A percentile compares a stretch with the other conserved stretches of the same genome.
phyloP scores from a whole-genome alignment of 2,329 filamentous ascomycete species.

The Fusarium penzigii region DNA sequence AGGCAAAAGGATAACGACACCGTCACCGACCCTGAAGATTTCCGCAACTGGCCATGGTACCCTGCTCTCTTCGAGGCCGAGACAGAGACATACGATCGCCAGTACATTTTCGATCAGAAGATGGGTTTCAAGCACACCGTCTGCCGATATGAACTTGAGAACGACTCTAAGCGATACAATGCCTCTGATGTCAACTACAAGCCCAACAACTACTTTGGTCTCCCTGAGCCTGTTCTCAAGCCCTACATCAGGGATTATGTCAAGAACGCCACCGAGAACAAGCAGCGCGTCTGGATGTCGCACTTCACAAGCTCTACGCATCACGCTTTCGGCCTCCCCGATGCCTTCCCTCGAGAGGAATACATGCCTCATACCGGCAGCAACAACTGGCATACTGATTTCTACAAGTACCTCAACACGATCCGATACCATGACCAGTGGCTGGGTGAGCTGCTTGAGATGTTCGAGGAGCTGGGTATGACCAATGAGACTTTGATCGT shows the following conservation, averaged over 20 bases:
- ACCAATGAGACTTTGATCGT: slow-evolving; percentile 37
- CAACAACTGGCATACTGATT: slow-evolving; percentile 30
- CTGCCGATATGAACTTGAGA: slow-evolving; percentile 26
- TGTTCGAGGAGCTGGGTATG: slow-evolving; percentile 34
- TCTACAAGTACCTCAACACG: slow-evolving; percentile 37
- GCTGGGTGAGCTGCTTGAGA: slow-evolving; percentile 33
- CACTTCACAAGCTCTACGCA: slow-evolving; percentile 34
- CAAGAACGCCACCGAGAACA: slow-evolving; percentile 27
- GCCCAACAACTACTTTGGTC: slow-evolving; percentile 34
- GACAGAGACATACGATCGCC: slow-evolving; percentile 33
- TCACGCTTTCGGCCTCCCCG: slow-evolving; percentile 31
- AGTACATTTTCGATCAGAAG: slow-evolving; percentile 29
- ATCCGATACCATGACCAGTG: slow-evolving; percentile 36
- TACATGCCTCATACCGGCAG: slow-evolving; percentile 25
- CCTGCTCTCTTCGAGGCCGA: slow-evolving; percentile 34
- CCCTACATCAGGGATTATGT: slow-evolving; percentile 33
- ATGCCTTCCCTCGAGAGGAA: slow-evolving; percentile 17
- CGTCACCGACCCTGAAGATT: slow-evolving; percentile 12
- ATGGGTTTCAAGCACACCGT: slow-evolving; percentile 32
- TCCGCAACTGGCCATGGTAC: slow-evolving; percentile 29
- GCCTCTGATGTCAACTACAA: slow-evolving; percentile 10
- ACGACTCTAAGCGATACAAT: slow-evolving; percentile 12
- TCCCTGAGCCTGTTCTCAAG: slow-evolving; percentile 29
- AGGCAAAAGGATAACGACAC: slow-evolving; percentile 15
- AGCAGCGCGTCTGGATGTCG: slow-evolving; percentile 34